phyloP scores from a whole-genome alignment of 768 basidiomycete species.

The Phanerodontia chrysosporium region DNA sequence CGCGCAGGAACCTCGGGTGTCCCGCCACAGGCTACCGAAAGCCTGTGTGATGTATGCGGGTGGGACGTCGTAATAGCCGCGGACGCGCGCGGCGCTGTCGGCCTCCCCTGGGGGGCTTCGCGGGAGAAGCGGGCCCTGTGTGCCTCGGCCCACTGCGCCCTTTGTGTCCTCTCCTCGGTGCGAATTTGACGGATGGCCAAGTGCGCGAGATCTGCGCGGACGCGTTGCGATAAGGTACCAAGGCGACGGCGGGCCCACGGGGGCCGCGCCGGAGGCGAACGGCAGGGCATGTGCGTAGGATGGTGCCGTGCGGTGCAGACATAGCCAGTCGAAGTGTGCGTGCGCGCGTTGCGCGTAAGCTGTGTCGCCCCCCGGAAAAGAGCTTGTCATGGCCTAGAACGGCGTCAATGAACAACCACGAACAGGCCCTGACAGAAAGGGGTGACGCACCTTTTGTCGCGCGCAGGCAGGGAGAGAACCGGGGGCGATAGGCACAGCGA shows the following conservation, averaged over 20 bases:
- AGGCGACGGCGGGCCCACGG: too few species aligned
- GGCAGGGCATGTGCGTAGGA: too few species aligned
- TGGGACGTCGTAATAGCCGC: neutral
- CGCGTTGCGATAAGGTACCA: neutral
- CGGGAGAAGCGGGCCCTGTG: neutral
- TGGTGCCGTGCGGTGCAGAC: too few species aligned
- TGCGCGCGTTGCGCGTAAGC: too few species aligned
- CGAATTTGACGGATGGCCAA: neutral
- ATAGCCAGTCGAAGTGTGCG: too few species aligned
- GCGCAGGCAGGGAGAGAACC: neutral
- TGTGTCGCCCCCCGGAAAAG: too few species aligned
- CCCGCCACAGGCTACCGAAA: neutral
- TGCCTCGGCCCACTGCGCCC: too few species aligned
- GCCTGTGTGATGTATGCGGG: neutral
- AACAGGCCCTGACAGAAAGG: neutral
- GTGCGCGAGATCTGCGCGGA: neutral
- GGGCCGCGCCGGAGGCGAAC: too few species aligned
- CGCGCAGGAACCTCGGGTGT: conserved; percentile 2
- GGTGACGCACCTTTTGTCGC: neutral
- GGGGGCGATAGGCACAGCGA: neutral
- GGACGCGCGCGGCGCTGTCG: neutral
- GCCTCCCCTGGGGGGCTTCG: neutral
- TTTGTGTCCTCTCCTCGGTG: too few species aligned
- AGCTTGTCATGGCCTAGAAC: neutral
- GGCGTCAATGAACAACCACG: too few species aligned